These are phyloP conservation scores for Fomes fomentarius DNA, from an alignment of 1,284 basidiomycete genomes.

Conservation along the genomic window DNA sequence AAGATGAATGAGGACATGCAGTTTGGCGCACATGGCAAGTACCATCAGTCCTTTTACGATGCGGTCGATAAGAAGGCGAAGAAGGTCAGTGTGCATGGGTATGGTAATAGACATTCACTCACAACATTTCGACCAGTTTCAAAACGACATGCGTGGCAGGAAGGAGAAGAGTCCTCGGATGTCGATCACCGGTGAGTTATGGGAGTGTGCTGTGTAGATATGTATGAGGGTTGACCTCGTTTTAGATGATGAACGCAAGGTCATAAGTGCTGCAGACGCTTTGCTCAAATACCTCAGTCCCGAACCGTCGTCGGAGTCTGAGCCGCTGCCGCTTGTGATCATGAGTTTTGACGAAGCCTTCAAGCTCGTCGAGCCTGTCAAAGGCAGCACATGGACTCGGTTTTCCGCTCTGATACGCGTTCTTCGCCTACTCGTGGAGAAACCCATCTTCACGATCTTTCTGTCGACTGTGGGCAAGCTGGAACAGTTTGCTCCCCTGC, in stretches of 20 bases:
- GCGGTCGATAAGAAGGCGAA: background rate
- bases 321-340: background rate
- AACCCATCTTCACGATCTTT: constrained; percentile 1
- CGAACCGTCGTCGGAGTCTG: background rate
- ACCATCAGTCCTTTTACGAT: background rate
- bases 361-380: background rate
- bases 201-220: too few species aligned
- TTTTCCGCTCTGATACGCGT: background rate
- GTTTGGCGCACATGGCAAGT: background rate
- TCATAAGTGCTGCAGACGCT: background rate
- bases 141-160: too few species aligned
- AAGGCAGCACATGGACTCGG: background rate
- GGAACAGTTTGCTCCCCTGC: background rate
- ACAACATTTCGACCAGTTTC: background rate
- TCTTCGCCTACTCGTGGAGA: background rate
- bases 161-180: too few species aligned
- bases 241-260: too few species aligned
- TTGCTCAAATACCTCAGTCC: background rate
- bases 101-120: too few species aligned
- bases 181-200: too few species aligned
- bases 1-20: background rate
- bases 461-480: background rate
- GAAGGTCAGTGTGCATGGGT: background rate
- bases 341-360: background rate
- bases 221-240: too few species aligned